Percentiles rank a stretch among this genome's conserved stretches.
Evolutionary conservation across 345 rosid genomes (phyloP).

Genomic region (Rhodamnia argentea): DNA sequence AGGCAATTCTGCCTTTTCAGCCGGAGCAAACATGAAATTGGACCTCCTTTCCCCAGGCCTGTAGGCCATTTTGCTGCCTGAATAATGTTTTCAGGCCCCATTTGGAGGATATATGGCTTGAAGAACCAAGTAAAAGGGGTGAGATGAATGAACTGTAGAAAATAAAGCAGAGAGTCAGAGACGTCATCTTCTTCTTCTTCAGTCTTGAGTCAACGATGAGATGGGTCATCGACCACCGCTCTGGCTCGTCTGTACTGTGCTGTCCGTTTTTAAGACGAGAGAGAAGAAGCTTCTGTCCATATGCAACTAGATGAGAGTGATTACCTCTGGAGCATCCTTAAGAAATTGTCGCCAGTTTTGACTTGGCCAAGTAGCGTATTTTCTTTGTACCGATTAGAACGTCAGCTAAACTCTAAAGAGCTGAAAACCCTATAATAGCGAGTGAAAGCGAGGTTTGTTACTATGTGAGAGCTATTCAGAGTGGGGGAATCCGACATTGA

Average conservation of each 20-base stretch:
- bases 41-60: neutral
- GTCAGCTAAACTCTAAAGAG: neutral
- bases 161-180: neutral
- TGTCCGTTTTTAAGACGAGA: neutral
- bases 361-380: neutral
- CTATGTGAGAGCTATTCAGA: neutral
- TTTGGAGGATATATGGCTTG: neutral
- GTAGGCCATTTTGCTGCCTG: neutral
- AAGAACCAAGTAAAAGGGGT: neutral
- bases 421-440: neutral
- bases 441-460: neutral
- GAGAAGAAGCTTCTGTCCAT: neutral
- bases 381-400: neutral
- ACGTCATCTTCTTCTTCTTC: neutral
- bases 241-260: neutral
- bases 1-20: neutral
- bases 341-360: neutral
- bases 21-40: neutral
- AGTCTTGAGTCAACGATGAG: neutral
- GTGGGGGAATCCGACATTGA: neutral
- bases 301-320: neutral
- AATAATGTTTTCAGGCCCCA: neutral
- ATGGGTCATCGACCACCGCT: neutral
- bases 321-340: neutral
- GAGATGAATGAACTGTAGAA: neutral